Base-by-base conservation (phyloP, 164 flowering plant genomes). In the Malania oleifera region DNA sequence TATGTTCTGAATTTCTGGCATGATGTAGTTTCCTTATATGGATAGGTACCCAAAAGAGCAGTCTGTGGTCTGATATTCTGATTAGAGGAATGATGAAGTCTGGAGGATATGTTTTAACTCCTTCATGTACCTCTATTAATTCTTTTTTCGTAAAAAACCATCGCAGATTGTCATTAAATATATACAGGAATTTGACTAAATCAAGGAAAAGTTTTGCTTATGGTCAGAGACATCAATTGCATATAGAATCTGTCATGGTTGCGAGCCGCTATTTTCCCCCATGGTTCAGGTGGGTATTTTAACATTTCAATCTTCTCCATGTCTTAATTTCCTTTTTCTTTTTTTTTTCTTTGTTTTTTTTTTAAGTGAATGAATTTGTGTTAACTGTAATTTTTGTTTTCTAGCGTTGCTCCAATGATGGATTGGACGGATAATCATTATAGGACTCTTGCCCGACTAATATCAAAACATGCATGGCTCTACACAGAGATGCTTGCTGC, bases 401-500 rank as follows among this genome's bases (percentile, higher is more conserved):
- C 37, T 81, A 95, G 99, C 78, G 79, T 95, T 52, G 97, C 97
- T 56, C 97, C 96, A 13, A 90, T 91, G 99, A 95, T 95, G 99
- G 99, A 86, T 4, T 95, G 87, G 84, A 91, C 99, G 7, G 88
- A 88, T 66, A 77, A 81, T 63, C 89, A 88, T 59, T 95, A 81
- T 53, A 82, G 99, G 68, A 85, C 95, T 41, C 81, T 95, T 62
- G 99, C 99, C 4, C 82, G 99, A 9, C 75, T 88, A 24, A 80
- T 95, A 53, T 77, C 99, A 29, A 91, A 88, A 61, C 87, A 87
- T 65, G 86, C 99, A 48, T 95, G 96, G 99, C 87, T 95, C 37
- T 91, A 89, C 64, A 86, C 97, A 37, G 97, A 95, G 79, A 95
- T 95, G 99, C 71, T 88, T 75, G 89, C 95, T 47, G 92, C 96